Evolutionary conservation across 2,329 filamentous ascomycete species (phyloP).

Genomic region (Colletotrichum gloeosporioides): DNA sequence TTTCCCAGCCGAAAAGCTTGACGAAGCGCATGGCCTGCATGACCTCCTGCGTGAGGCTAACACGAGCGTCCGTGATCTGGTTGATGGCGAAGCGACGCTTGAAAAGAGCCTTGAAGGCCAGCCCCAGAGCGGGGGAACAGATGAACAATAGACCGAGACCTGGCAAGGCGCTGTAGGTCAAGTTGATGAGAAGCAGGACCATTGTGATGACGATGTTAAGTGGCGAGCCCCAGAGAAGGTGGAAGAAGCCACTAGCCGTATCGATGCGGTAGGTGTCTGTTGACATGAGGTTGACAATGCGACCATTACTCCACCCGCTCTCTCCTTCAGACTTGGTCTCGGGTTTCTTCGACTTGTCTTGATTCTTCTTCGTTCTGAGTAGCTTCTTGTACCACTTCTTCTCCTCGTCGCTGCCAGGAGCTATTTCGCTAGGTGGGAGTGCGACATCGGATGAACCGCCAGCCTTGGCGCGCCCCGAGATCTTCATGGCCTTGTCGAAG

Average conservation of each 20-base stretch:
- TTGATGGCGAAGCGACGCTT: slow-evolving; percentile 77
- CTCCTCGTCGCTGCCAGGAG: slow-evolving; percentile 30
- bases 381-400: neutral
- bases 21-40: slow-evolving; percentile 89
- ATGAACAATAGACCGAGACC: slow-evolving; percentile 80
- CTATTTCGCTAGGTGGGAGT: neutral
- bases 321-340: slow-evolving; percentile 33
- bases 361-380: slow-evolving; percentile 43
- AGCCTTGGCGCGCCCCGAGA: slow-evolving; percentile 88
- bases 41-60: slow-evolving; percentile 90
- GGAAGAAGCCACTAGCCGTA: slow-evolving; percentile 85
- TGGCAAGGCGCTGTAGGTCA: slow-evolving; percentile 86
- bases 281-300: slow-evolving; percentile 91
- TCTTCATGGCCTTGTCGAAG: slow-evolving; percentile 88
- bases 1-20: slow-evolving; percentile 96
- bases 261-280: slow-evolving; percentile 94
- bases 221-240: slow-evolving; percentile 88
- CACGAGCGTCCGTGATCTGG: slow-evolving; percentile 89
- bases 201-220: slow-evolving; percentile 75
- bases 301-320: slow-evolving; percentile 82
- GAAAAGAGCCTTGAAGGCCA: slow-evolving; percentile 79
- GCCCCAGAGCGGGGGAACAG: slow-evolving; percentile 72
- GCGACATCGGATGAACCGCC: slow-evolving; percentile 54
- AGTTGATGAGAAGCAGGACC: slow-evolving; percentile 79
- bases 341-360: slow-evolving; percentile 25